phyloP scores from a whole-genome alignment of 108 stramenopile genomes.

The Pseudonitzschia multiseries region DNA sequence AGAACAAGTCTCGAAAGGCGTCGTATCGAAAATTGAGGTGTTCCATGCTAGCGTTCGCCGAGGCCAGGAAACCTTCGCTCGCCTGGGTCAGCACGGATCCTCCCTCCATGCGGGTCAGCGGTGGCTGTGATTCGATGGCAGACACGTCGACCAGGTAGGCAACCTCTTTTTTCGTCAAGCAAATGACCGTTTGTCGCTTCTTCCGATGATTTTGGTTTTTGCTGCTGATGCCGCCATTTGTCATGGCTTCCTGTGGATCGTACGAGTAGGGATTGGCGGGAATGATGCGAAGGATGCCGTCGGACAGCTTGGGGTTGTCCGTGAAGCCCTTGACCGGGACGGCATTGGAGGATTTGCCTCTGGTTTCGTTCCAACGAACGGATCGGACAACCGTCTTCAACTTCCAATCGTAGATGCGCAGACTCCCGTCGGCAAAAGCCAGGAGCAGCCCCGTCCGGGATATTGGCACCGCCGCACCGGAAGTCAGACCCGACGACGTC shows the following conservation, averaged over 20 bases:
- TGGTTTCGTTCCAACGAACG: slow-evolving; percentile 19
- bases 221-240: neutral
- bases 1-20: slow-evolving; percentile 58
- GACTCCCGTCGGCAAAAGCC: slow-evolving; percentile 61
- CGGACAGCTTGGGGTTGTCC: slow-evolving; percentile 28
- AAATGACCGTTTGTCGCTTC: slow-evolving; percentile 35
- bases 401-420: slow-evolving; percentile 57
- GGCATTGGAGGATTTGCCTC: neutral
- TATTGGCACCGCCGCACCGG: slow-evolving; percentile 36
- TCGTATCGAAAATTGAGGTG: slow-evolving; percentile 48
- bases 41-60: slow-evolving; percentile 31
- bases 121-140: slow-evolving; percentile 42
- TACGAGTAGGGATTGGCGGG: slow-evolving; percentile 51
- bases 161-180: slow-evolving; percentile 56
- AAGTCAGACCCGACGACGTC: slow-evolving; percentile 4
- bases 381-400: slow-evolving; percentile 46
- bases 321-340: slow-evolving; percentile 21
- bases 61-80: neutral
- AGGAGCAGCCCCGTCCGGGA: slow-evolving; percentile 35
- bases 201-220: neutral
- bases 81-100: slow-evolving; percentile 23
- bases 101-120: slow-evolving; percentile 54
- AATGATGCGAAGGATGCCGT: slow-evolving; percentile 51
- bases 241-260: slow-evolving; percentile 5
- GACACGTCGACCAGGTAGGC: slow-evolving; percentile 59